Percentiles rank a stretch among this genome's conserved stretches.
These are phyloP conservation scores for Polyporus tsugae DNA, from an alignment of 1,284 basidiomycete species.

Conservation along the genomic window DNA sequence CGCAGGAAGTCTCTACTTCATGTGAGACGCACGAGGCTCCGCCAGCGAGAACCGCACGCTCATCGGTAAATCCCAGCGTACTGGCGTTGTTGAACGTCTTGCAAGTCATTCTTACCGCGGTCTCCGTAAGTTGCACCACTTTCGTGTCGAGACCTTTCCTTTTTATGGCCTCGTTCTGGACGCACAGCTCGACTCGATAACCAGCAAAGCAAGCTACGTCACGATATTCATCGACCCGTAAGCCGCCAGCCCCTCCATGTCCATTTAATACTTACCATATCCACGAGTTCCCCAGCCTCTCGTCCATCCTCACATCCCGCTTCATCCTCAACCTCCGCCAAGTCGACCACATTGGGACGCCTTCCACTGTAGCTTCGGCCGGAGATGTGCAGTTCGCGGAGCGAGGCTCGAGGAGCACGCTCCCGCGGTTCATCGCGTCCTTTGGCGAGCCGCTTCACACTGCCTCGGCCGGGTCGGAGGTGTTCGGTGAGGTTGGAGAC, in stretches of 20 bases:
- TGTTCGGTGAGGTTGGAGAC: not conserved
- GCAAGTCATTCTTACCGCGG: not conserved
- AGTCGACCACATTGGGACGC: not conserved
- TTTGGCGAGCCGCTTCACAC: not conserved
- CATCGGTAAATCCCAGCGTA: not conserved
- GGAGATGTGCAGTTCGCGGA: not conserved
- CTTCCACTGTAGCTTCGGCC: not conserved
- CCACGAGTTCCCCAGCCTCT: not conserved
- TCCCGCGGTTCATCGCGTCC: not conserved
- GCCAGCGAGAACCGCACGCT: not conserved
- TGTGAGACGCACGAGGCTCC: not conserved
- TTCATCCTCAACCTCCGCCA: slow-evolving; percentile 7
- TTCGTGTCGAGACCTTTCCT: not conserved
- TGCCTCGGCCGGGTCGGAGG: not conserved
- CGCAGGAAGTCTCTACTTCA: not conserved
- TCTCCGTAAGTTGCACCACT: not conserved
- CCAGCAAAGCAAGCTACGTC: slow-evolving; percentile 2
- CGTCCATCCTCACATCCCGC: slow-evolving; percentile 3
- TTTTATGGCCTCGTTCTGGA: too few relatives aligned
- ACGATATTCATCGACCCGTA: not conserved
- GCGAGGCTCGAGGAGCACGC: not conserved
- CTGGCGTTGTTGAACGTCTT: not conserved
- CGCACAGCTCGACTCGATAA: not conserved
- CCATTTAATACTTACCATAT: not conserved
- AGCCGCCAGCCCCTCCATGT: not conserved